phyloP scores from a whole-genome alignment of 2,329 filamentous ascomycete species.

The Pseudopyrenochaeta lycopersici region DNA sequence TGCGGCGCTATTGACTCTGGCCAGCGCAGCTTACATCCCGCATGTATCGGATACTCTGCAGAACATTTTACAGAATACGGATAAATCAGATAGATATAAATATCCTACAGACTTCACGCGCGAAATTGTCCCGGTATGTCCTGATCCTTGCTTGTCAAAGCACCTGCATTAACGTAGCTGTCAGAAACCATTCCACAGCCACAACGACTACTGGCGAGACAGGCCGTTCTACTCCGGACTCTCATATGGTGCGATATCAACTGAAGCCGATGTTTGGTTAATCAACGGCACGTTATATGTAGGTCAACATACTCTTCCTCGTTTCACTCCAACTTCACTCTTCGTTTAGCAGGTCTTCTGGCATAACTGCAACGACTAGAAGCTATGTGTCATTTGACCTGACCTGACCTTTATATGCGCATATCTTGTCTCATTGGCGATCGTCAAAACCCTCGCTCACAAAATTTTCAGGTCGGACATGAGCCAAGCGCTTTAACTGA shows the following conservation, averaged over 20 bases:
- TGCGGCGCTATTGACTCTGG: conserved; percentile 21
- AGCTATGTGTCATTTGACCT: too few relatives aligned
- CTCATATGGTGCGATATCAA: conserved; percentile 64
- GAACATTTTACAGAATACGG: conserved; percentile 64
- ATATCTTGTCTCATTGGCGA: too few relatives aligned
- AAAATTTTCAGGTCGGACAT: conserved; percentile 63
- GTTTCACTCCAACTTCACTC: background rate
- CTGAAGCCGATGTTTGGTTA: conserved; percentile 70
- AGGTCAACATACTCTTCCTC: conserved; percentile 22
- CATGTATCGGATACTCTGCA: conserved; percentile 59
- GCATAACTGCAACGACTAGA: too few relatives aligned
- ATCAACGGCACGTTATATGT: conserved; percentile 65
- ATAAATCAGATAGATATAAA: conserved; percentile 61
- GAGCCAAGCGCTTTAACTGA: conserved; percentile 61
- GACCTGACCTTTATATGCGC: too few relatives aligned
- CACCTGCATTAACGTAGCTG: conserved; percentile 7
- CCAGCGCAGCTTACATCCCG: conserved; percentile 41
- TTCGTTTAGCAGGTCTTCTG: background rate
- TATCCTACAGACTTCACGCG: conserved; percentile 71
- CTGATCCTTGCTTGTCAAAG: background rate
- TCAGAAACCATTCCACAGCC: conserved; percentile 63
- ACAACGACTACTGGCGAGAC: conserved; percentile 68
- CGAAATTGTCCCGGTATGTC: conserved; percentile 64
- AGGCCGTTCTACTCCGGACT: conserved; percentile 62
- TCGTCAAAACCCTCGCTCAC: too few relatives aligned